Base-by-base conservation (phyloP, 805 yeast genomes). In the Zygotorulaspora chibaensis region DNA sequence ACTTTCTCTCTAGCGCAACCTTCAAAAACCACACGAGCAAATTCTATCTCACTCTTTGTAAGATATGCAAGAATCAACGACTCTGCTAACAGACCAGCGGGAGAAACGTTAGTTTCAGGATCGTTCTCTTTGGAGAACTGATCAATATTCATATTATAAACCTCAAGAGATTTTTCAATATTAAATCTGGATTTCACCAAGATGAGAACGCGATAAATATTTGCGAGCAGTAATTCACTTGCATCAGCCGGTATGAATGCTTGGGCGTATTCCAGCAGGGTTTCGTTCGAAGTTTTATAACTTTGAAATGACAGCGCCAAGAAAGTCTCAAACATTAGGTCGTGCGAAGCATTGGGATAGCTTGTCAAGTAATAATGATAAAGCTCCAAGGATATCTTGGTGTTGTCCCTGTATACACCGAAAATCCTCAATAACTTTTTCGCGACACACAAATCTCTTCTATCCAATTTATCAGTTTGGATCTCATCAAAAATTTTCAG, bases 21-120 rank as follows among this genome's bases (percentile, higher is more conserved):
- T 35, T 77, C 80, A 48, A 70, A 66, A 10, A 78, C 57, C 35
- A 77, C 71, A 43, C 69, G 65, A 0, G 83, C 81, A 60, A 80
- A 78, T 48, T 75, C 79, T 35, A 82, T 61, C 56, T 80, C 83
- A 35, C 69, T 63, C 31, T 69, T 66, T 16, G 69, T 68, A 30
- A 80, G 57, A 44, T 59, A 68, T 0, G 74, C 71, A 12, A 75
- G 50, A 25, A 79, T 60, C 31, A 79, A 55, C 2, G 79, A 61
- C 50, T 79, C 80, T 1, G 78, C 72, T 18, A 78, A 51, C 3
- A 63, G 44, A 1, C 78, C 79, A 12, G 72, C 57, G 2, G 71
- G 67, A 0, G 81, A 74, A 7, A 54, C 34, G n/a, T 50, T 40
- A 1, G 53, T 43, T 1, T 61, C 54, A 3, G 40, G 48, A 20